Conservation (phyloP, 2,329 filamentous ascomycete genomes). For the Aspergillus vadensis region DNA sequence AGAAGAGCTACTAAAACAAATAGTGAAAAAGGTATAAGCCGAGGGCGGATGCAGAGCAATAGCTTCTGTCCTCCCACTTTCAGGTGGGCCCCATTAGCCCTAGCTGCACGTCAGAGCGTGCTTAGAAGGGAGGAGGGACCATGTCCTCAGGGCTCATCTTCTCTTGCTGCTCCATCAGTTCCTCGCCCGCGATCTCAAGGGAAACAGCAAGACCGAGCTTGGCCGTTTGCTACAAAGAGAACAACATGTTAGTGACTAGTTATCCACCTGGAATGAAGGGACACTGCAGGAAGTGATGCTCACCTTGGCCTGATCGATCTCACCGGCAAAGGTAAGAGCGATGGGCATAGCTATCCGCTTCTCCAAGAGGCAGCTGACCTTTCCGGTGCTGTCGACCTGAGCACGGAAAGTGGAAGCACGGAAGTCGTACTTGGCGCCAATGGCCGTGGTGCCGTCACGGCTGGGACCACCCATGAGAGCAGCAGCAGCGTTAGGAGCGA, state of each 20-base stretch:
- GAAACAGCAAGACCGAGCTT: conserved; percentile 95
- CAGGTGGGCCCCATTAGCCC: conserved; percentile 17
- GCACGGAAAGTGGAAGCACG: conserved; percentile 91
- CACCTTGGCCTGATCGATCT: conserved; percentile 95
- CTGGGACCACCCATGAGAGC: conserved; percentile 74
- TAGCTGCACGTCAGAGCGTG: conserved; percentile 15
- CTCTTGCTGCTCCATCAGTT: conserved; percentile 84
- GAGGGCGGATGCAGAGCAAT: conserved; percentile 16
- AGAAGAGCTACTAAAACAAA: conserved; percentile 51
- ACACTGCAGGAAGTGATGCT: conserved; percentile 41
- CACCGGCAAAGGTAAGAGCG: conserved; percentile 90
- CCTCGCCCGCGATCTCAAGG: conserved; percentile 81
- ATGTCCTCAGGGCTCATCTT: conserved; percentile 46
- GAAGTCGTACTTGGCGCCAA: conserved; percentile 98
- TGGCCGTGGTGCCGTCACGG: conserved; percentile 86
- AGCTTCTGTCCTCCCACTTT: conserved; percentile 10
- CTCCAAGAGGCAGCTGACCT: conserved; percentile 88
- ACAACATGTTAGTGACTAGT: conserved; percentile 19
- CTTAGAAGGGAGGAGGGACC: conserved; percentile 54
- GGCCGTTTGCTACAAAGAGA: conserved; percentile 73
- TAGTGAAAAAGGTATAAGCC: conserved; percentile 33
- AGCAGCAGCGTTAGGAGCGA: conserved; percentile 65
- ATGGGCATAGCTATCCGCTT: conserved; percentile 94
- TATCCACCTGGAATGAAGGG: background rate
- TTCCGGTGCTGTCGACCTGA: conserved; percentile 92